phyloP scores from a whole-genome alignment of 2,329 filamentous ascomycete genomes.

The Endocalyx cinctus region DNA sequence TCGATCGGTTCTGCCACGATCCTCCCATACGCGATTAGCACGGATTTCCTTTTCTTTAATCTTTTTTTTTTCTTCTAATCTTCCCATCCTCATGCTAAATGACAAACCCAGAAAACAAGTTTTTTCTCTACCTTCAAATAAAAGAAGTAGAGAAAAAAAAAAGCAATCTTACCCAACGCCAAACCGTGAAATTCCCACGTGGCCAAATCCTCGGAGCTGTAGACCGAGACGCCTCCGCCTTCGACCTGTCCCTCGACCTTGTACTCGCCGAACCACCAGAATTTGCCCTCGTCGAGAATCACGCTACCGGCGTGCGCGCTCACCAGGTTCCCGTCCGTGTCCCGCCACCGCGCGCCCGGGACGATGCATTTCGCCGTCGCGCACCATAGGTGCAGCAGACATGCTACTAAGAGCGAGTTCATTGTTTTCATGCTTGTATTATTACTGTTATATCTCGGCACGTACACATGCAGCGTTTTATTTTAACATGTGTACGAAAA shows the following conservation, averaged over 20 bases:
- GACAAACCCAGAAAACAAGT: too few relatives aligned
- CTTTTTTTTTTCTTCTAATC: too few relatives aligned
- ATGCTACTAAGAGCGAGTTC: too few relatives aligned
- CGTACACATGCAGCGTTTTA: too few relatives aligned
- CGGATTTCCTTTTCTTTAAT: too few relatives aligned
- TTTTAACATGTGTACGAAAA: too few relatives aligned
- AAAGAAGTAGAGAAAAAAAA: too few relatives aligned
- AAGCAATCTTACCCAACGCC: conserved; percentile 49
- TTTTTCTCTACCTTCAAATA: too few relatives aligned
- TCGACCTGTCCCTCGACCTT: conserved; percentile 54
- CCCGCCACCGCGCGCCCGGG: conserved; percentile 56
- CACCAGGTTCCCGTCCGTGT: conserved; percentile 55
- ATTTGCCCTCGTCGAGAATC: conserved; percentile 47
- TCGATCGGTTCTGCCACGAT: conserved; percentile 40
- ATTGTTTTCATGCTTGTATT: too few relatives aligned
- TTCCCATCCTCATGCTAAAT: too few relatives aligned
- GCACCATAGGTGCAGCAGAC: conserved; percentile 12
- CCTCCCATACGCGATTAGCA: conserved; percentile 1
- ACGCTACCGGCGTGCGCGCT: conserved; percentile 59
- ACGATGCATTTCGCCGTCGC: conserved; percentile 51
- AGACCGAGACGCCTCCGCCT: conserved; percentile 56
- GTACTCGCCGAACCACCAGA: conserved; percentile 60
- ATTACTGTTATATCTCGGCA: too few relatives aligned
- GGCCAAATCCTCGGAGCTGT: conserved; percentile 56
- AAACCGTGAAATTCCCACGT: conserved; percentile 56